Evolutionary conservation across 345 rosid species (phyloP).

Genomic region (Syzygium oleosum): DNA sequence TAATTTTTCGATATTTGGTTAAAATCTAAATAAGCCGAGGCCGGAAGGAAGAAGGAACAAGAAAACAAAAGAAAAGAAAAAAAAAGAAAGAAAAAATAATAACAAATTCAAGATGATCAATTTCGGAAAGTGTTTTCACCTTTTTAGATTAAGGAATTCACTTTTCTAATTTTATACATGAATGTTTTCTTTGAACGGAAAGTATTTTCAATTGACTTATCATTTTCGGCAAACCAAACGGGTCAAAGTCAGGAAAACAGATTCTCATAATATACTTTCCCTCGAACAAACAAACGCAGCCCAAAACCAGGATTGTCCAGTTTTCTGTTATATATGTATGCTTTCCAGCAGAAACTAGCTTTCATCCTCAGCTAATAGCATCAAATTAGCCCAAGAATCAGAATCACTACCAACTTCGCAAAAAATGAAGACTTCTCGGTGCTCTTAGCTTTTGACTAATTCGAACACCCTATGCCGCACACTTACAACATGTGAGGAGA

Average conservation of each 20-base stretch:
- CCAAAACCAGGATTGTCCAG: neutral
- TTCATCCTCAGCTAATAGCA: neutral
- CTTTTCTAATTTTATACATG: no score
- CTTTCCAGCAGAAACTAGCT: neutral
- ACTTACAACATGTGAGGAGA: neutral
- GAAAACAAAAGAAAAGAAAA: no score
- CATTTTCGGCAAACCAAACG: neutral
- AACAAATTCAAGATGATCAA: neutral
- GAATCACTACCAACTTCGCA: neutral
- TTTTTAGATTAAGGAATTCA: no score
- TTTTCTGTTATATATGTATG: neutral
- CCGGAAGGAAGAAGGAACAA: neutral
- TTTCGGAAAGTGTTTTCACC: neutral
- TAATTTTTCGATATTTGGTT: no score
- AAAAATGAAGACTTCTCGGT: neutral
- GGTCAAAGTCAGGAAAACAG: no score
- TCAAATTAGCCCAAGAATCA: neutral
- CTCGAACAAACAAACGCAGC: neutral
- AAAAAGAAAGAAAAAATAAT: no score
- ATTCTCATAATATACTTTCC: accelerated
- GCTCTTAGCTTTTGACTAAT: neutral
- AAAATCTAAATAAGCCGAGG: no score
- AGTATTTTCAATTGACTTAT: neutral
- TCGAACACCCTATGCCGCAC: neutral
- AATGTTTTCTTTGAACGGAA: accelerated